Conservation (phyloP, 1,284 basidiomycete species). For the Leccinum huronense region DNA sequence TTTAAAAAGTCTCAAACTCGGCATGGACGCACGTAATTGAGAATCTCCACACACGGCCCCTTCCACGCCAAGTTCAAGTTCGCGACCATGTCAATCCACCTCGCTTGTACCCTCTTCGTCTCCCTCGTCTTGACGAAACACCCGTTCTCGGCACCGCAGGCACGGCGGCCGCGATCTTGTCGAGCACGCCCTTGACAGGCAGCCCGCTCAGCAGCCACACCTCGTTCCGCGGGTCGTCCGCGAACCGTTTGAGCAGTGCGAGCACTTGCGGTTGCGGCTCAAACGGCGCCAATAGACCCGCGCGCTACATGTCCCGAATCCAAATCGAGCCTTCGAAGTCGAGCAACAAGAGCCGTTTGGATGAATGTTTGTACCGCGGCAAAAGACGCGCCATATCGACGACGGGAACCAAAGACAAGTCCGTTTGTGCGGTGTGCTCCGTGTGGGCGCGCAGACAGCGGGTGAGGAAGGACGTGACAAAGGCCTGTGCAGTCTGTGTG, state of each 20-base stretch:
- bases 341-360: slow-evolving; percentile 66
- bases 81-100: slow-evolving; percentile 79
- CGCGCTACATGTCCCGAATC: slow-evolving; percentile 51
- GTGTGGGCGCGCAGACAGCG: slow-evolving; percentile 68
- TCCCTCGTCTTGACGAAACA: slow-evolving; percentile 70
- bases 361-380: slow-evolving; percentile 61
- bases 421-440: slow-evolving; percentile 49
- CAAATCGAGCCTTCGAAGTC: slow-evolving; percentile 83
- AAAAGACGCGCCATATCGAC: slow-evolving; percentile 55
- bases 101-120: slow-evolving; percentile 35
- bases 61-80: slow-evolving; percentile 83
- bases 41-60: slow-evolving; percentile 72
- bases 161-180: slow-evolving; percentile 57
- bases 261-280: slow-evolving; percentile 57
- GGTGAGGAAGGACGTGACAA: slow-evolving; percentile 77
- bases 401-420: slow-evolving; percentile 42
- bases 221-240: slow-evolving; percentile 66
- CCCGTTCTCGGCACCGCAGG: slow-evolving; percentile 82
- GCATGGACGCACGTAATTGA: slow-evolving; percentile 65
- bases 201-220: slow-evolving; percentile 84
- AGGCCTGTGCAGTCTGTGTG: slow-evolving; percentile 85
- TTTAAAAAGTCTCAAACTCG: not conserved
- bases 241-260: slow-evolving; percentile 57
- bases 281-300: slow-evolving; percentile 44
- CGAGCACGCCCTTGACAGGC: slow-evolving; percentile 60